phyloP scores from a whole-genome alignment of 208 protist genomes.

The Trypanosoma conorhini region DNA sequence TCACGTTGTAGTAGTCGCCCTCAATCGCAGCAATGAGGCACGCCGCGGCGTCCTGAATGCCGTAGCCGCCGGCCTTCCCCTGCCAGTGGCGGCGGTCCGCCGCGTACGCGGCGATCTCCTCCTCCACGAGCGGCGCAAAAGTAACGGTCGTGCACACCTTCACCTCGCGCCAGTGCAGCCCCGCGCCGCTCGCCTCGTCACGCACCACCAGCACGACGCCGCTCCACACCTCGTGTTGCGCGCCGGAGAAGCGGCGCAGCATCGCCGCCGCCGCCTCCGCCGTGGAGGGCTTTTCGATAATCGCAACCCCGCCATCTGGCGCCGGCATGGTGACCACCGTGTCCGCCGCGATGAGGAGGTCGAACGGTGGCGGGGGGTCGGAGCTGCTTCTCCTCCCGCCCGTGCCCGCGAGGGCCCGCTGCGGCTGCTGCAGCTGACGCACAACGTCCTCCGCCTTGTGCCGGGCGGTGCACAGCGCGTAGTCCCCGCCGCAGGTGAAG shows the following conservation, averaged over 20 bases:
- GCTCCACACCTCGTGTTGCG: slow-evolving; percentile 35
- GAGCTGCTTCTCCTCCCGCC: not conserved
- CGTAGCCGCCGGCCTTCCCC: slow-evolving; percentile 49
- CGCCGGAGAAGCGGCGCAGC: slow-evolving; percentile 31
- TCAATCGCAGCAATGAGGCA: slow-evolving; percentile 39
- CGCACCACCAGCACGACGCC: slow-evolving; percentile 33
- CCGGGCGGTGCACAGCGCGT: slow-evolving; percentile 34
- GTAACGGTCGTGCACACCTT: slow-evolving; percentile 31
- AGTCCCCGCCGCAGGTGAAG: slow-evolving; percentile 35
- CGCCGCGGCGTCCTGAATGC: slow-evolving; percentile 41
- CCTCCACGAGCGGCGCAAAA: slow-evolving; percentile 30
- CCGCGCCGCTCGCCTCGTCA: not conserved
- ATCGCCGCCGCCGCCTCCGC: slow-evolving; percentile 33
- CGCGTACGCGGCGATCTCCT: slow-evolving; percentile 36
- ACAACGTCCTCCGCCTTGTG: slow-evolving; percentile 32
- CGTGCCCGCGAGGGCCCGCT: not conserved
- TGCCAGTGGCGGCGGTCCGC: slow-evolving; percentile 23
- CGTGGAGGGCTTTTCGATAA: slow-evolving; percentile 37
- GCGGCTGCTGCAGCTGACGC: slow-evolving; percentile 17
- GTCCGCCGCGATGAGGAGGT: slow-evolving; percentile 44
- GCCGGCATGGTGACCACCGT: slow-evolving; percentile 34
- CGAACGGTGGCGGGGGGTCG: slow-evolving; percentile 14
- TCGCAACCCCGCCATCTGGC: slow-evolving; percentile 10
- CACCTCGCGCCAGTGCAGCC: slow-evolving; percentile 18
- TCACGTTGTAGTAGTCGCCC: slow-evolving; percentile 51